Evolutionary conservation across 2,329 filamentous ascomycete genomes (phyloP), one percentile per base, ranked within the genome.

Genomic region (Aspergillus felis): DNA sequence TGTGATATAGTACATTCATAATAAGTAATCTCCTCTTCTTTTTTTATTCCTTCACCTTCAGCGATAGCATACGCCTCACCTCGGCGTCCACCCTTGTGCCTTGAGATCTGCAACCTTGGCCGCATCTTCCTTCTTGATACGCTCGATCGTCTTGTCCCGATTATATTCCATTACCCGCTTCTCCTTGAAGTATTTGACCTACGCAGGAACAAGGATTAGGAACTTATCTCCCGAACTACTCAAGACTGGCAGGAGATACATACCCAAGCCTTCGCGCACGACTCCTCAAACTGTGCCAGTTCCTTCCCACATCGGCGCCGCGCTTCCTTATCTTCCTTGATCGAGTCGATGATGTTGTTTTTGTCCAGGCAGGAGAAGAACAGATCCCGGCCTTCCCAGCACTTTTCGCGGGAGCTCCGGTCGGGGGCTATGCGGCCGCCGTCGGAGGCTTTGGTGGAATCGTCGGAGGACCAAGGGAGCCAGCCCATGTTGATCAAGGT

Each of bases 141-240:
- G 85, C 67, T 89, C 87, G 63, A 96, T 79, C 25, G 91, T 89
- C 76, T 87, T 81, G 69, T 90, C 88, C 76, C 93, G 91, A 67
- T 96, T 90, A 70, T 90, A 84, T 66, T 99, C 94, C 77, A 95
- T 93, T 38, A 97, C 91, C 68, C 94, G 84, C 78, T 92, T 89
- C 76, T 97, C 92, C 81, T 97, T 97, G 78, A 99, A 99, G 76
- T 99, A 97, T 77, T 92, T 91, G 60, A 97, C 90, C 91, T 94
- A 66, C 54, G 65, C n/a, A 48, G 25, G 50, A 22, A 50, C 14
- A 17, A 38, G 14, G 32, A 17, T 38, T 17, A 38, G 32, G 17
- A 17, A 38, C 14, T 14, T 38, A 17, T 38, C 32, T 38, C 32
- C 32, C 32, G 32, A 32, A 14, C 32, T 38, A 1, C 6, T 38